These are phyloP conservation scores for Apiospora hydei DNA, from an alignment of 2,329 filamentous ascomycete species.

Conservation along the genomic window DNA sequence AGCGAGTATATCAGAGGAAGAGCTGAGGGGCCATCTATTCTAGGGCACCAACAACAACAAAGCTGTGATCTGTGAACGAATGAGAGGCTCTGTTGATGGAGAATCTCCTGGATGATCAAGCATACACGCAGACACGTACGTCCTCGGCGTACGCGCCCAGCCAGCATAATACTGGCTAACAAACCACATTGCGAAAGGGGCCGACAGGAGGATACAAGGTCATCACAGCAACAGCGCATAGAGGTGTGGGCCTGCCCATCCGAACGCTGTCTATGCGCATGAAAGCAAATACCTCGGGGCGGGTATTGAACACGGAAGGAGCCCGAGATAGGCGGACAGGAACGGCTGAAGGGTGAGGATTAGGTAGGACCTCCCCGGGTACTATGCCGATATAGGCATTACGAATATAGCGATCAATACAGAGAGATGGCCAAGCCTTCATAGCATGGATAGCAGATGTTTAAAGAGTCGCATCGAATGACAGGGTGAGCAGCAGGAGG, in stretches of 20 bases:
- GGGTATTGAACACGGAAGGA: slow-evolving; percentile 7
- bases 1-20: not conserved
- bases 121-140: not conserved
- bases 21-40: not conserved
- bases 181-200: not conserved
- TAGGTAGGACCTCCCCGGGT: not conserved
- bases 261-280: slow-evolving; percentile 14
- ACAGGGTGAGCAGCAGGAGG: not conserved
- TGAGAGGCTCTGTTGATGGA: not conserved
- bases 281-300: slow-evolving; percentile 13
- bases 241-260: slow-evolving; percentile 13
- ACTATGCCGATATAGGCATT: not conserved
- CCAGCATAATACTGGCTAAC: not conserved
- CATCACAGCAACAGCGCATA: not conserved
- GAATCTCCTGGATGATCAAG: not conserved
- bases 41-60: not conserved
- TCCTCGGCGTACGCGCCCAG: slow-evolving; percentile 1
- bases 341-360: not conserved
- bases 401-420: not conserved
- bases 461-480: not conserved
- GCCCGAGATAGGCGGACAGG: not conserved
- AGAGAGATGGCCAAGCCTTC: not conserved
- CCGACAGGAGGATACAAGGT: not conserved
- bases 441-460: not conserved
- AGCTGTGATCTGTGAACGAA: not conserved